phyloP scores from a whole-genome alignment of 345 rosid genomes.

The Salix koriyanagi region DNA sequence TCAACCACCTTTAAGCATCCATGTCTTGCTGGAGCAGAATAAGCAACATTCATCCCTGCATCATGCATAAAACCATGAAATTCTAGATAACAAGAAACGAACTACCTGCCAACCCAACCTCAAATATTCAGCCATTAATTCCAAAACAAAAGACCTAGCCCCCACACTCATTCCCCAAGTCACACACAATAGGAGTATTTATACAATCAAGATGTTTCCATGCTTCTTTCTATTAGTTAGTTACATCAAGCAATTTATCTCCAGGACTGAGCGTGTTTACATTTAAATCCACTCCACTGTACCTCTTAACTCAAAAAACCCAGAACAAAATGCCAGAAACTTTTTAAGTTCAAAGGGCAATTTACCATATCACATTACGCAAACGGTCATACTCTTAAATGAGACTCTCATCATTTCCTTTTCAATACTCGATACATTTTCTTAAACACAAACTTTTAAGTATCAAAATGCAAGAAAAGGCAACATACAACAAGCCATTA shows the following conservation, averaged over 20 bases:
- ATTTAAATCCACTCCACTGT: background rate
- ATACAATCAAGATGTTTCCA: background rate
- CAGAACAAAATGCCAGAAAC: background rate
- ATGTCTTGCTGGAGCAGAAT: constrained; percentile 75
- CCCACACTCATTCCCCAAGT: background rate
- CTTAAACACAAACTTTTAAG: background rate
- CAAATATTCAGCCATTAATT: background rate
- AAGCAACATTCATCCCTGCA: constrained; percentile 73
- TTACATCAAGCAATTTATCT: background rate
- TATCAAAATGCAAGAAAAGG: background rate
- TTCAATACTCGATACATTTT: background rate
- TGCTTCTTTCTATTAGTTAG: background rate
- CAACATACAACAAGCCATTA: background rate
- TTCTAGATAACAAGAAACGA: constrained; percentile 5
- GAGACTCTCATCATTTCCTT: background rate
- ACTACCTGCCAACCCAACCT: background rate
- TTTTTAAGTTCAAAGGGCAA: background rate
- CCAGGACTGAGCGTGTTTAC: background rate
- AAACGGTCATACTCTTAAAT: background rate
- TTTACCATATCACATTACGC: background rate
- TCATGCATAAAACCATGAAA: constrained; percentile 19
- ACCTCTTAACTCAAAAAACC: background rate
- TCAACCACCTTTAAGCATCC: constrained; percentile 83
- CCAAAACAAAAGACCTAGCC: background rate
- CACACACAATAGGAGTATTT: background rate